Evolutionary conservation across 192 early-diverging fungal species (phyloP).

Genomic region (Obelidium mucronatum): DNA sequence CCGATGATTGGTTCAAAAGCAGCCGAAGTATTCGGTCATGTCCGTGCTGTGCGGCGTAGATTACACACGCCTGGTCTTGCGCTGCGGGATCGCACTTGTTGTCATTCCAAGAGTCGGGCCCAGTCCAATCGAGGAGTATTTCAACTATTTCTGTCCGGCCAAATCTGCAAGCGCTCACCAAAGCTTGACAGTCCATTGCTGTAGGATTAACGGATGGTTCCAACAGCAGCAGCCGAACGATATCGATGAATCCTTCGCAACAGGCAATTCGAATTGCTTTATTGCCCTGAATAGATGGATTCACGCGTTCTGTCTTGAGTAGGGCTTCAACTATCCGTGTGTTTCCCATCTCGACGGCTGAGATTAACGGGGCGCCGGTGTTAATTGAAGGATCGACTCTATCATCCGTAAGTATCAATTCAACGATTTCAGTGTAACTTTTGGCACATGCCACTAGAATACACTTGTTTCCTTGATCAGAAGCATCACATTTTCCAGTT

Average conservation of each 20-base stretch:
- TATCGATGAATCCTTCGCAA: background rate
- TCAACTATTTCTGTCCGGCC: constrained; percentile 15
- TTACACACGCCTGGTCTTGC: background rate
- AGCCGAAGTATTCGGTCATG: background rate
- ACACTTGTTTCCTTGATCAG: constrained; percentile 19
- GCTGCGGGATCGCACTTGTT: background rate
- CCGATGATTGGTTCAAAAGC: background rate
- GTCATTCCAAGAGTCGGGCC: background rate
- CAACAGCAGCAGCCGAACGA: background rate
- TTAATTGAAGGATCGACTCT: constrained; percentile 1
- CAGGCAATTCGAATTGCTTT: background rate
- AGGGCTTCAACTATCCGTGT: background rate
- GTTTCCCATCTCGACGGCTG: constrained; percentile 3
- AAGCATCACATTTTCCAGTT: constrained; percentile 8
- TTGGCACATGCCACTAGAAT: constrained; percentile 10
- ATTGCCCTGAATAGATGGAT: background rate
- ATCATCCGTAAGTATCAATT: background rate
- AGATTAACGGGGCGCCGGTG: background rate
- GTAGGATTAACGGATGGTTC: background rate
- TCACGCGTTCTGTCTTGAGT: background rate
- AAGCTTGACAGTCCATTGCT: background rate
- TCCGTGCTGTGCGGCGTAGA: background rate
- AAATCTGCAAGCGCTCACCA: constrained; percentile 3
- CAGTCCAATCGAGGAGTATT: constrained; percentile 15
- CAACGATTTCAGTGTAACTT: constrained; percentile 14